Evolutionary conservation across 2,329 filamentous ascomycete genomes (phyloP), one percentile per base, ranked within the genome.

Genomic region (Beauveria pseudobassiana): DNA sequence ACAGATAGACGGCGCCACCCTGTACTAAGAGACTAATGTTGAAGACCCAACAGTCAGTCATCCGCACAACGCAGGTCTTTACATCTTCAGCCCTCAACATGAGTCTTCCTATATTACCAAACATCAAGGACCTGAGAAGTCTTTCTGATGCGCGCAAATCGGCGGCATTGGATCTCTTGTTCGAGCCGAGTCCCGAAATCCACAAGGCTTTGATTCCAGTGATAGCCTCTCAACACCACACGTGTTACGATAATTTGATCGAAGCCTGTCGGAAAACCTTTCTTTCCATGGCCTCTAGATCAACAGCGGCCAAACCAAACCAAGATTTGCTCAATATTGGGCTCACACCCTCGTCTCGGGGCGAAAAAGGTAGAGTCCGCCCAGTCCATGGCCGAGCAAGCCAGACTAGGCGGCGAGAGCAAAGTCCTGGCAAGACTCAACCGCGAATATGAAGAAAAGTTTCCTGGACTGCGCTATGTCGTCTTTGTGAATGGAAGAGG

Each of bases 401-500:
- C 88, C 20, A 86, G 89, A 69, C 74, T 97, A 64, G 83, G 88
- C 61, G 81, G 78, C 0, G 78, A 78, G n/a, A 78, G 76, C 20
- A 82, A 84, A 51, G 85, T 89, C 69, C 74, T 96, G 64, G 79
- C 77, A 7, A 71, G 70, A 34, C 74, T 96, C 68, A 97, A 97
- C 71, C 75, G 74, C 12, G 84, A 90, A 73, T 97, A 96, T 71
- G 93, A 96, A 73, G 77, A 77, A n/a, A 80, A 69, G 61, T 96
- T 93, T 73, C 91, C 91, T 0, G 91, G 93, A 0, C 73, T 97
- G 71, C 82, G 88, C 74, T 97, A 96, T 78, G 91, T 96, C 70
- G 90, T 93, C 20, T 97, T 96, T 72, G 93, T 97, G 61, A 93
- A 96, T 72, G 91, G 91, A 0, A 82, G 93, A 52, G 81, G 84